Base-by-base conservation (phyloP, 1,284 basidiomycete genomes). In the Sanghuangporus weigelae region DNA sequence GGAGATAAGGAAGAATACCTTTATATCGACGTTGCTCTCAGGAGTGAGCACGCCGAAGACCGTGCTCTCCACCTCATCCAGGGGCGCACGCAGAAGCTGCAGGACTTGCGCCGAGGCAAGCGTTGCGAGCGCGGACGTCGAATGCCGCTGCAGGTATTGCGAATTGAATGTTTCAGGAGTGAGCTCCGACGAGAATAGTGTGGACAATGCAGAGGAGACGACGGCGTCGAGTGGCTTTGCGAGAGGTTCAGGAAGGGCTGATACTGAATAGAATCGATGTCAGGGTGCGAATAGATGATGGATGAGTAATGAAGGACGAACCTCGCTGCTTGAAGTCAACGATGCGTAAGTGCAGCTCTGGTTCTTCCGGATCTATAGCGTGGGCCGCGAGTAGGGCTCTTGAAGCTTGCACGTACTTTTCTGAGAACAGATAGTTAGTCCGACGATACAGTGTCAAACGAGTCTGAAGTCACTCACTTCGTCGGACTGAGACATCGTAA, bases 401-500 rank as follows among this genome's bases (percentile, higher is more conserved):
- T 1, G 87, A 76, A 0, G 94, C 95, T 69, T 93, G 89, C 31
- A 96, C 74, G 70, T 88, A 89, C 73, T 92, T 93, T 71, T 86
- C 94, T 95, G 68, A 12, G 57, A 42, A 49, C 36, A 19, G 4
- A 12, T 6, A 7, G 48, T 12, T 57, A 6, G 23, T 31, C 23
- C 19, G 23, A 19, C 44, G n/a, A 51, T 59, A 5, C 26, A 36
- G 49, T 49, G 35, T 11, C 49, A 35, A 56, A 40, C 39, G 60
- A 59, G 50, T 21, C 1, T 31, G 36, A 44, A 51, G 23, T 40
- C 16, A 79, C 87, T 71, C 70, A 93, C 92, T 84, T 72, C 89
- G 80, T 59, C 94, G 80, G 21, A 92, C 74, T 26, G 90, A 86
- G 31, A 98, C 87, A 71, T 98, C 94, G 71, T 93, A 97, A 1